Evolutionary conservation across 805 yeast genomes (phyloP).

Genomic region (Clavispora vitiphila): DNA sequence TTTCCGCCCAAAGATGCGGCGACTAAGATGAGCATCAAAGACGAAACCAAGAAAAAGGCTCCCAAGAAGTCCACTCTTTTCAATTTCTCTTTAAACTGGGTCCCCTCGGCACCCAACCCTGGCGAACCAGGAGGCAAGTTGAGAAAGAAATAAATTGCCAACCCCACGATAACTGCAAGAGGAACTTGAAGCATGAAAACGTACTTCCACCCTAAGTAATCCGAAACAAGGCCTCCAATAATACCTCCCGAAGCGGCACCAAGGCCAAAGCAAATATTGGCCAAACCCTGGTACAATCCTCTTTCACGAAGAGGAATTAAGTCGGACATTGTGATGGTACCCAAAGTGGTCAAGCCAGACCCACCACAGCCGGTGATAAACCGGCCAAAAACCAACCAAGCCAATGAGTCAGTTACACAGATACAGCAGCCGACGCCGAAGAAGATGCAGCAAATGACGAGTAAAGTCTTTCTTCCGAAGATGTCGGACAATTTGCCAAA

Average conservation of each 20-base stretch:
- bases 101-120: constrained; percentile 48
- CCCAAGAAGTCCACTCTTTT: constrained; percentile 38
- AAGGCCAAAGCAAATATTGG: constrained; percentile 67
- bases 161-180: constrained; percentile 37
- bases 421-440: constrained; percentile 53
- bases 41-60: constrained; percentile 43
- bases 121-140: constrained; percentile 51
- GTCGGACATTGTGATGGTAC: constrained; percentile 74
- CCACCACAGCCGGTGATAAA: constrained; percentile 86
- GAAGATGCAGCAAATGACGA: constrained; percentile 48
- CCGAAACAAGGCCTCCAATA: constrained; percentile 52
- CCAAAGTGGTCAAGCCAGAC: constrained; percentile 76
- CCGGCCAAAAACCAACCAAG: constrained; percentile 51
- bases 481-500: constrained; percentile 69
- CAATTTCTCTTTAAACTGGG: constrained; percentile 43
- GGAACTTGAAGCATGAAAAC: constrained; percentile 40
- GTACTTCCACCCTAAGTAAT: constrained; percentile 47
- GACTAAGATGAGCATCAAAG: constrained; percentile 54
- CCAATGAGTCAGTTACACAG: constrained; percentile 48
- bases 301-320: constrained; percentile 70
- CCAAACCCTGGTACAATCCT: constrained; percentile 79
- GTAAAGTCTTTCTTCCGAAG: constrained; percentile 56
- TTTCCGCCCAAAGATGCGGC: constrained; percentile 67
- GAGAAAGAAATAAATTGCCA: constrained; percentile 34
- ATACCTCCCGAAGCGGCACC: constrained; percentile 53